Evolutionary conservation across 2,329 filamentous ascomycete genomes (phyloP).

Genomic region (Ascochyta clinopodiicola): DNA sequence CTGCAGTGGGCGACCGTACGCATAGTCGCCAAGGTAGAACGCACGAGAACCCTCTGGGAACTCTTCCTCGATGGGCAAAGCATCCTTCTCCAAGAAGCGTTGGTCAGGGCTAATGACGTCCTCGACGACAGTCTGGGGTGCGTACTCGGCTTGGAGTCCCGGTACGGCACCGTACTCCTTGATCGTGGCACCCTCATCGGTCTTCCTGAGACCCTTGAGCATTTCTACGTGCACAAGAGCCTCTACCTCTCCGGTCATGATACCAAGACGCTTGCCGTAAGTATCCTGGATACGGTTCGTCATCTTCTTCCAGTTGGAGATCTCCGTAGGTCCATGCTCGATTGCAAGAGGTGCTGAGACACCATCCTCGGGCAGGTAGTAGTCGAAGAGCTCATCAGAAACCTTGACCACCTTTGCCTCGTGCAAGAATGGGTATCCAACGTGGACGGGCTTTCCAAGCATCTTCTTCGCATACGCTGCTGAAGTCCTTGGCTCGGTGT

Average conservation of each 20-base stretch:
- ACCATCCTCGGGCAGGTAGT: slow-evolving; percentile 71
- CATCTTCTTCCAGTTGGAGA: slow-evolving; percentile 84
- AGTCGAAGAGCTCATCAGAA: slow-evolving; percentile 92
- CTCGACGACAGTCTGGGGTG: slow-evolving; percentile 89
- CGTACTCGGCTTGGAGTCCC: slow-evolving; percentile 86
- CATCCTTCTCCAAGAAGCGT: slow-evolving; percentile 87
- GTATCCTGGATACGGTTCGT: slow-evolving; percentile 80
- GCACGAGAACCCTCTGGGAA: slow-evolving; percentile 82
- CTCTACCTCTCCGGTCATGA: slow-evolving; percentile 85
- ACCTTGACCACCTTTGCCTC: slow-evolving; percentile 90
- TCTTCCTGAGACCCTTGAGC: slow-evolving; percentile 88
- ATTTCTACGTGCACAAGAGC: slow-evolving; percentile 91
- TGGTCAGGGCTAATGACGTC: slow-evolving; percentile 88
- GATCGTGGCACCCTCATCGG: slow-evolving; percentile 85
- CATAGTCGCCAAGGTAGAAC: slow-evolving; percentile 94
- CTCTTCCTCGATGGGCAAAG: slow-evolving; percentile 89
- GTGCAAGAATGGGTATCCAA: slow-evolving; percentile 93
- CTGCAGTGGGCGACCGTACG: slow-evolving; percentile 88
- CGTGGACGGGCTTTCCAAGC: slow-evolving; percentile 83
- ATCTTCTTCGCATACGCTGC: slow-evolving; percentile 76
- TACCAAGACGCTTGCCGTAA: slow-evolving; percentile 90
- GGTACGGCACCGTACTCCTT: slow-evolving; percentile 91
- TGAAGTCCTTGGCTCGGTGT: slow-evolving; percentile 74
- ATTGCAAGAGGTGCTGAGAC: slow-evolving; percentile 67
- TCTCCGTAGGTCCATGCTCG: slow-evolving; percentile 77